Evolutionary conservation across 225 moss, liverwort and hornwort species (phyloP).

Genomic region (Climacium dendroides): DNA sequence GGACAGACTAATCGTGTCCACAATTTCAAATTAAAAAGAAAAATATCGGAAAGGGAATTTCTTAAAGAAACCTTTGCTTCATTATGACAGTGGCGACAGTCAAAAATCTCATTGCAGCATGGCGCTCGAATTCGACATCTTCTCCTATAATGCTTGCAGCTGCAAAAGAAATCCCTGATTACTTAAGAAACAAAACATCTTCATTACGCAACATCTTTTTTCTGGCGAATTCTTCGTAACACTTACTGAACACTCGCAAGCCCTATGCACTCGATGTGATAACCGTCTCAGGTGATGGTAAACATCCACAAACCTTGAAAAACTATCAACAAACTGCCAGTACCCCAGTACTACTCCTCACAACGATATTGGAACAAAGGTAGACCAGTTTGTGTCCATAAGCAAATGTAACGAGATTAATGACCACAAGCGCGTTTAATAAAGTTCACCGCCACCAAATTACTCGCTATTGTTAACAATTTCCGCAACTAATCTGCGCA

Average conservation of each 20-base stretch:
- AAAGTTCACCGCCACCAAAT: neutral
- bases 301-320: constrained; percentile 5
- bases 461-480: neutral
- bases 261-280: neutral
- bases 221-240: neutral
- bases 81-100: constrained; percentile 93
- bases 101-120: constrained; percentile 81
- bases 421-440: neutral
- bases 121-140: constrained; percentile 83
- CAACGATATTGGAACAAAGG: neutral
- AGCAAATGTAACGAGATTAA: neutral
- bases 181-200: neutral
- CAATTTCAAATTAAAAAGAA: neutral
- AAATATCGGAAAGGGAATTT: neutral
- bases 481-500: neutral
- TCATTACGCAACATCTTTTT: neutral
- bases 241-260: neutral
- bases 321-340: neutral
- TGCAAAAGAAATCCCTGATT: constrained; percentile 2
- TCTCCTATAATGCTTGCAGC: constrained; percentile 75
- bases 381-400: neutral
- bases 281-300: neutral
- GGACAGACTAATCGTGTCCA: neutral
- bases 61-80: constrained; percentile 45
- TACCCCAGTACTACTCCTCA: neutral